A percentile compares a stretch with the other conserved stretches of the same genome.
Conservation (phyloP, 805 yeast species). For the Candida pseudoglaebosa region DNA sequence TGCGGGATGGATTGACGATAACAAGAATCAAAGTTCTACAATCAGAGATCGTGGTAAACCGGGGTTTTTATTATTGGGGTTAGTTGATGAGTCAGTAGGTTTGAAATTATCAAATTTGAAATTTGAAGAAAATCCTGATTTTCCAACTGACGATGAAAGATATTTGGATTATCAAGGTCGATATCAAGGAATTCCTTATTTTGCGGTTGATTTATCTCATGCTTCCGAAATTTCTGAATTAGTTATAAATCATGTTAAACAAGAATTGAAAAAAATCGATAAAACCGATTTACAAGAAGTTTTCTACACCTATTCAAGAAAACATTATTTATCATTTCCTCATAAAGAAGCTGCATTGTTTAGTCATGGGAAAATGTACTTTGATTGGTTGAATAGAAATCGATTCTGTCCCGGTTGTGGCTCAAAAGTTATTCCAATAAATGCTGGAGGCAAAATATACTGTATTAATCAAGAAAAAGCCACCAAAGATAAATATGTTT, state of each 20-base stretch:
- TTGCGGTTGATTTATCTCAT: constrained; percentile 55
- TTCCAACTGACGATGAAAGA: constrained; percentile 18
- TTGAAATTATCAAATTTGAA: constrained; percentile 27
- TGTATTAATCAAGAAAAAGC: constrained; percentile 36
- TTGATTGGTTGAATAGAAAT: constrained; percentile 80
- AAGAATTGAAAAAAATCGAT: background rate
- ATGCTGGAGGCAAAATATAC: constrained; percentile 60
- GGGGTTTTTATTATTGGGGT: constrained; percentile 41
- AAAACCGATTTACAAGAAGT: constrained; percentile 12
- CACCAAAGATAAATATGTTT: constrained; percentile 18
- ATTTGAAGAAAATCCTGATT: constrained; percentile 17
- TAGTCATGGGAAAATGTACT: constrained; percentile 77
- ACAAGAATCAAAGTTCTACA: constrained; percentile 33
- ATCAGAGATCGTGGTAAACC: constrained; percentile 37
- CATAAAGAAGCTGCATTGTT: constrained; percentile 57
- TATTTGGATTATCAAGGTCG: constrained; percentile 42
- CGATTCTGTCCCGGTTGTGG: constrained; percentile 89
- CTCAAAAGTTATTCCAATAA: constrained; percentile 50
- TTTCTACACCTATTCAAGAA: constrained; percentile 32
- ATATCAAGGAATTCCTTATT: constrained; percentile 61
- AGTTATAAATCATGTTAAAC: constrained; percentile 14
- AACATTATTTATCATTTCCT: constrained; percentile 32
- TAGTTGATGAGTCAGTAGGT: constrained; percentile 44
- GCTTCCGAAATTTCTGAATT: constrained; percentile 37
- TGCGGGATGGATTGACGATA: constrained; percentile 27